Evolutionary conservation across 78 protist genomes (phyloP), one percentile per base, ranked within the genome.

Genomic region (Dictyostelium capitatum): DNA sequence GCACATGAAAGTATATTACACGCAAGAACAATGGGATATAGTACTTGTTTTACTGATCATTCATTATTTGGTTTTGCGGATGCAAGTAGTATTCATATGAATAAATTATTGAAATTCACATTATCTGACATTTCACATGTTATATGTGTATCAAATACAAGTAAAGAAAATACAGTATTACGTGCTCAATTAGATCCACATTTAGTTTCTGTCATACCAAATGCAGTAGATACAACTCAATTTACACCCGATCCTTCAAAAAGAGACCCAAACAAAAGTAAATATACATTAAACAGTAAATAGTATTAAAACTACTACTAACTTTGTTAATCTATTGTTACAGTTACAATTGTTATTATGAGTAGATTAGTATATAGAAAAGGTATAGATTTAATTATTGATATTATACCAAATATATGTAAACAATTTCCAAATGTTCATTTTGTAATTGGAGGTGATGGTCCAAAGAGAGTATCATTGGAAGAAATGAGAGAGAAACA

Each of bases 31-130:
- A 94, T 98, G 98, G 99, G 99, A 17, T 47, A 83, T 19, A 74
- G 59, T 32, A 62, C 95, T 23, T 80, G 91, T 53, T 98, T 98
- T 96, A 99, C 99, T 1, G 99, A 99, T 80, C 99, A 99, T 79
- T 97, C 99, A 19, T 95, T 99, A n/a, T 97, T 98, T 43, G 99
- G 99, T 7, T 98, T 98, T 74, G 95, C 93, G 32, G 99, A 98
- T 69, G 82, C 92, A 37, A 19, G 91, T 41, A 74, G 90, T 11
- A 94, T 98, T 20, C 97, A 90, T 64, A 92, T 97, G 81, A 98
- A 98, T 95, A 98, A 98, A 69, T 41, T 96, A 53, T 95, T 95
- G 51, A 83, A 96, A 82, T 98, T 93, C 81, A 80, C 97, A 6
- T 59, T 97, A 19, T 89, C 92, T 20, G 96, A 91, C 67, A 90